Evolutionary conservation across 495 filamentous ascomycete species (phyloP).

Genomic region (Neurospora sp.): DNA sequence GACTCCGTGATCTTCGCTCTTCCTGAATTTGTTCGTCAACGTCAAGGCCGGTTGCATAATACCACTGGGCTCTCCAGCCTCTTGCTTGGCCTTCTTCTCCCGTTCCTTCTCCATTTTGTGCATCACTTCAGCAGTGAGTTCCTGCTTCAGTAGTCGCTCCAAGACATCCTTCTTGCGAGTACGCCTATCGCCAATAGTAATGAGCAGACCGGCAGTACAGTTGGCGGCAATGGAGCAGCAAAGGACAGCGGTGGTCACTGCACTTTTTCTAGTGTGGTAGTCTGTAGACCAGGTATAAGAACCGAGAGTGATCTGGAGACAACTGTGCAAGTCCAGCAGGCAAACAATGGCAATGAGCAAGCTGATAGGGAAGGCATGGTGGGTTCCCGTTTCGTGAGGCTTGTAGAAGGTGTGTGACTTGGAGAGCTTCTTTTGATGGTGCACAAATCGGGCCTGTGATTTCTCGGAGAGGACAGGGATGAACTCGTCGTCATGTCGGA

Average conservation of each 20-base stretch:
- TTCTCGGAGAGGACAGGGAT: slow-evolving; percentile 45
- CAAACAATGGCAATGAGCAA: slow-evolving; percentile 61
- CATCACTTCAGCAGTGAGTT: slow-evolving; percentile 63
- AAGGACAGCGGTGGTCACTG: slow-evolving; percentile 68
- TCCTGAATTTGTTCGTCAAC: not conserved
- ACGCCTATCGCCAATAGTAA: slow-evolving; percentile 58
- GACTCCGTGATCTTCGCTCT: not conserved
- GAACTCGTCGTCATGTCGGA: slow-evolving; percentile 35
- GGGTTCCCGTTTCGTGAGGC: slow-evolving; percentile 71
- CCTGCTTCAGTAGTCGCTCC: slow-evolving; percentile 60
- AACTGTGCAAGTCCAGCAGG: slow-evolving; percentile 63
- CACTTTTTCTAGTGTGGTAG: slow-evolving; percentile 51
- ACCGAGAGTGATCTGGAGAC: slow-evolving; percentile 67
- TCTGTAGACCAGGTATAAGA: slow-evolving; percentile 64
- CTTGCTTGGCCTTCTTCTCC: slow-evolving; percentile 20
- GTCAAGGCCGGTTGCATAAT: not conserved
- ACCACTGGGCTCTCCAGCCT: not conserved
- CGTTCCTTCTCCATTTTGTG: slow-evolving; percentile 57
- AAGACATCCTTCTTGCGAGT: slow-evolving; percentile 77
- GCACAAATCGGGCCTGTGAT: slow-evolving; percentile 52
- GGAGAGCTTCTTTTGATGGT: slow-evolving; percentile 66
- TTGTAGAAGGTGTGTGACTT: slow-evolving; percentile 78
- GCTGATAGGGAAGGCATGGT: slow-evolving; percentile 65
- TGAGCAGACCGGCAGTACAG: slow-evolving; percentile 58
- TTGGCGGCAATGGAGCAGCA: slow-evolving; percentile 66